Evolutionary conservation across 139 green algal genomes (phyloP), one percentile per base, ranked within the genome.

Genomic region (Klebsormidium nitens): DNA sequence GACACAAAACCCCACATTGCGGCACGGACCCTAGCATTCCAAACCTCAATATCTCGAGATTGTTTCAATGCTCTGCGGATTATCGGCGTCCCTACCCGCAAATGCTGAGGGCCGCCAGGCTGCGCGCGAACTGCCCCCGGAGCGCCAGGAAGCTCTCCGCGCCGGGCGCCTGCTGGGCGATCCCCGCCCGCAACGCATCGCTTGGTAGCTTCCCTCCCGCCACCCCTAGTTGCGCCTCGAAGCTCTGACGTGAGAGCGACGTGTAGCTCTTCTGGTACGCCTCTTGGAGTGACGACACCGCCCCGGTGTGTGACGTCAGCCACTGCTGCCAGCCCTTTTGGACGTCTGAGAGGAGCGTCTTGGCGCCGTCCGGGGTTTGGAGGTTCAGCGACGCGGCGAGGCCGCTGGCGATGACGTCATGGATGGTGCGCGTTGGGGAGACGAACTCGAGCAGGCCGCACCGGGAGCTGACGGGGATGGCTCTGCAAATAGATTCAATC

Each of bases 391-490:
- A 66, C 19, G 59, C 28, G 36, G 17, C 63, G 5, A 71, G 49
- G n/a, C 63, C 63, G 17, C 5, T 60, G 17, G 14, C 36, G 58
- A 61, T 31, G 48, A 28, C 36, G 11, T 60, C 66, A 55, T 75
- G 47, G 29, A 87, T 59, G 17, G 83, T 40, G 14, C 38, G 48
- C 17, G 81, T 87, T 26, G 63, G 66, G 36, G 63, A 26, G 23
- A 91, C 81, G 71, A 88, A 91, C 19, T 69, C 78, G 29, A 91
- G 63, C 59, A 92, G 66, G 26, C 86, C 87, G 48, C 84, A 67
- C 5, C 66, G 44, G 0, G 72, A 60, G 0, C 58, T 81, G 2
- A 90, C 46, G 0, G 86, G 87, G n/a, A 90, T 50, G 23, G 91
- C 87, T n/a, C n/a, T n/a, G n/a, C n/a, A n/a, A n/a, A n/a, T n/a